phyloP scores from a whole-genome alignment of 805 yeast species.

The Candida schatavii region DNA sequence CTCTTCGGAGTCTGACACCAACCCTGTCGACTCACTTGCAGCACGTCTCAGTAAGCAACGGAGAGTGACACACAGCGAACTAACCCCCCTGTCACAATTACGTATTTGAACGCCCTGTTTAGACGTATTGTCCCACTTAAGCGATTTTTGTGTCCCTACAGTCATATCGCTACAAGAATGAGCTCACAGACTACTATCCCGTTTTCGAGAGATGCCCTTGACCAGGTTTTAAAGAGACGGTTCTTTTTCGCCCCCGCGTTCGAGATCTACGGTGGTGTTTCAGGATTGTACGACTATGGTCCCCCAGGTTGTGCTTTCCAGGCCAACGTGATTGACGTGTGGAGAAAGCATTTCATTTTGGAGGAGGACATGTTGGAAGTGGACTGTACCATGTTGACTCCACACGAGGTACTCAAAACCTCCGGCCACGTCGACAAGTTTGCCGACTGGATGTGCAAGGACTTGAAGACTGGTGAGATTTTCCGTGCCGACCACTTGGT shows the following conservation, averaged over 20 bases:
- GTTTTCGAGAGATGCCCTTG: slow-evolving; percentile 84
- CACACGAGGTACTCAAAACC: slow-evolving; percentile 95
- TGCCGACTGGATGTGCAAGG: slow-evolving; percentile 99
- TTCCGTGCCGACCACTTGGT: slow-evolving; percentile 98
- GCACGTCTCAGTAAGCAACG: no score
- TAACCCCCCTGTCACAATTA: neutral
- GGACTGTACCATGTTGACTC: slow-evolving; percentile 97
- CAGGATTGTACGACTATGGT: slow-evolving; percentile 97
- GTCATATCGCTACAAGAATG: slow-evolving; percentile 17
- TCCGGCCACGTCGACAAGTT: slow-evolving; percentile 99
- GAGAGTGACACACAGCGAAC: no score
- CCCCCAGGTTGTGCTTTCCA: slow-evolving; percentile 99
- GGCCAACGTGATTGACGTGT: slow-evolving; percentile 88
- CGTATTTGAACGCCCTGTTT: neutral
- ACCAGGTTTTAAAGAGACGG: slow-evolving; percentile 88
- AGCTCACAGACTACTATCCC: slow-evolving; percentile 31
- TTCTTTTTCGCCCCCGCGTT: slow-evolving; percentile 97
- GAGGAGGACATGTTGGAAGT: slow-evolving; percentile 99
- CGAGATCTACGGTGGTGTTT: slow-evolving; percentile 97
- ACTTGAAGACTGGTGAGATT: slow-evolving; percentile 92
- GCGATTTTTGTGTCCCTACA: neutral
- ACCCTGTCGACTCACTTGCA: no score
- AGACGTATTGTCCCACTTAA: neutral
- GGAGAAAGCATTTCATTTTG: slow-evolving; percentile 96
- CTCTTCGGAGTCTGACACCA: no score